A percentile compares a stretch with the other conserved stretches of the same genome.
These are phyloP conservation scores for Ceratocystis colombiana DNA, from an alignment of 2,329 filamentous ascomycete genomes.

Conservation along the genomic window DNA sequence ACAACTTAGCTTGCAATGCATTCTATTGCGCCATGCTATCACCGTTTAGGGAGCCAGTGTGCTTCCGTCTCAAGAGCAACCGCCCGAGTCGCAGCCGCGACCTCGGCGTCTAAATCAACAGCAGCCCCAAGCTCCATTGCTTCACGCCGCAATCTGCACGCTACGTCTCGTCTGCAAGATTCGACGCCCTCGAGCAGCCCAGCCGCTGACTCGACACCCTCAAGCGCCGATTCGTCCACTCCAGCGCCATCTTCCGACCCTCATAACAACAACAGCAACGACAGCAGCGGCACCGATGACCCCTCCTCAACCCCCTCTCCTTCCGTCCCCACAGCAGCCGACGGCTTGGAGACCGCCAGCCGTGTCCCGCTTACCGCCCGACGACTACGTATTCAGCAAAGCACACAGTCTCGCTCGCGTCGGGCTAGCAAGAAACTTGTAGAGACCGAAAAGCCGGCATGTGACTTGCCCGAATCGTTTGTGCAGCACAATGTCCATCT, in stretches of 20 bases:
- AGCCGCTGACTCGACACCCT: background rate
- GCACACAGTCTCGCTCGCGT: slow-evolving; percentile 1
- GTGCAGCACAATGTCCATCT: slow-evolving; percentile 19
- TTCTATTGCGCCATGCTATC: slow-evolving; percentile 17
- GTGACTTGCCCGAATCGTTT: slow-evolving; percentile 19
- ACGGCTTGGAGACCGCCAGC: background rate
- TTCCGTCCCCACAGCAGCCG: background rate
- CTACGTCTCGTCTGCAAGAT: background rate
- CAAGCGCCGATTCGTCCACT: background rate
- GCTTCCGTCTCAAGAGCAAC: slow-evolving; percentile 3
- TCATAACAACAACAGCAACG: background rate
- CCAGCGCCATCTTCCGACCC: background rate
- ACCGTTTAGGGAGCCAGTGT: slow-evolving; percentile 8
- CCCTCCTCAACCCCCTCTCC: background rate
- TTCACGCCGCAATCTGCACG: background rate
- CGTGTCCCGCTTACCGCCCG: slow-evolving; percentile 20
- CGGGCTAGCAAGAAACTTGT: background rate
- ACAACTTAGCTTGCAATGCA: background rate
- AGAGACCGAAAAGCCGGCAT: background rate
- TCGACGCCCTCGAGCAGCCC: background rate
- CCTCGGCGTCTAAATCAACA: background rate
- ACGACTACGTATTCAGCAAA: slow-evolving; percentile 19
- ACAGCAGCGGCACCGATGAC: background rate
- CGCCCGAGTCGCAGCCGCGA: background rate
- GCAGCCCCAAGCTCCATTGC: background rate